Conservation (phyloP, 495 filamentous ascomycete genomes). For the Annulohypoxylon bovei region DNA sequence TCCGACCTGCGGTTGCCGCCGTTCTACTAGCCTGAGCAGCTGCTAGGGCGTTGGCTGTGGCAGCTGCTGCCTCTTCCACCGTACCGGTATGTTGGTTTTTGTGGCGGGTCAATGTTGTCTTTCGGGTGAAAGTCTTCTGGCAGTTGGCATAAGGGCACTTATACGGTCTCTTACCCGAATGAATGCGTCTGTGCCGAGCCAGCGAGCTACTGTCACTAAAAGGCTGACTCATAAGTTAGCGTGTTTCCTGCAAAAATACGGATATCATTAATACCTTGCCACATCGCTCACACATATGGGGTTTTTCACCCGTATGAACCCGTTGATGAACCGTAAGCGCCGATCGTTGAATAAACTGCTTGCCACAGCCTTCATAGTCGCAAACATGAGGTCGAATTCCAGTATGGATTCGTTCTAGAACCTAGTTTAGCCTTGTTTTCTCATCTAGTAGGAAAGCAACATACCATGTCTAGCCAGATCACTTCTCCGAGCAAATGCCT, state of each 20-base stretch:
- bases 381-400: conserved; percentile 93
- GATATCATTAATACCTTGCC: conserved; percentile 75
- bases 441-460: conserved; percentile 37
- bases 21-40: conserved; percentile 62
- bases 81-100: conserved; percentile 97
- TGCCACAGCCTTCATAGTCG: conserved; percentile 87
- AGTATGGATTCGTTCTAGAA: conserved; percentile 90
- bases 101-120: conserved; percentile 93
- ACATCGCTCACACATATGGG: conserved; percentile 96
- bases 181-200: conserved; percentile 91
- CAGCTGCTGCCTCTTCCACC: conserved; percentile 89
- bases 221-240: conserved; percentile 66
- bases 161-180: conserved; percentile 95
- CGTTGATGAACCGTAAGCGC: conserved; percentile 94
- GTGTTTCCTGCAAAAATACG: conserved; percentile 36
- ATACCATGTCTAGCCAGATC: conserved; percentile 95
- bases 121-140: conserved; percentile 97
- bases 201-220: conserved; percentile 98
- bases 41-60: conserved; percentile 74
- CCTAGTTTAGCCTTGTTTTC: conserved; percentile 38
- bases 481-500: conserved; percentile 92
- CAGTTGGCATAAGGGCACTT: conserved; percentile 98
- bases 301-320: conserved; percentile 97
- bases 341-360: conserved; percentile 98
- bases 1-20: conserved; percentile 52